Conservation (phyloP, 495 filamentous ascomycete genomes). For the Rostrohypoxylon terebratum region DNA sequence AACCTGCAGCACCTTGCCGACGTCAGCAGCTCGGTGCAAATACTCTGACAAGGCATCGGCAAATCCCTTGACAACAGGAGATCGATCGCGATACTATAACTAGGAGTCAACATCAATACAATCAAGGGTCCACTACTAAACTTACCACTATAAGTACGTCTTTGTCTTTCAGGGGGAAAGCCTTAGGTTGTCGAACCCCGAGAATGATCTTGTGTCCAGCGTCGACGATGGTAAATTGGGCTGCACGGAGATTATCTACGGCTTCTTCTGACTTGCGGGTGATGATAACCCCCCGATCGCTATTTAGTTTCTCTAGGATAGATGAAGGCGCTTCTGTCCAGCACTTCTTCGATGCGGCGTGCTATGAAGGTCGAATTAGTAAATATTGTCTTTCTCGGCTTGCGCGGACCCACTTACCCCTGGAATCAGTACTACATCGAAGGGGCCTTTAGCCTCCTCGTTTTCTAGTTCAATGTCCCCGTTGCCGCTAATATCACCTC, state of each 20-base stretch:
- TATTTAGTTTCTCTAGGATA: background rate
- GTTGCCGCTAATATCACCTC: slow-evolving; percentile 6
- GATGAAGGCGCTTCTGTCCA: background rate
- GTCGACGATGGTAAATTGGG: slow-evolving; percentile 8
- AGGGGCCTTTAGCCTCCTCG: background rate
- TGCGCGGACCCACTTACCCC: background rate
- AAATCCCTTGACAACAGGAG: background rate
- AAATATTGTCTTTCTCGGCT: background rate
- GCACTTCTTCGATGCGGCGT: slow-evolving; percentile 1
- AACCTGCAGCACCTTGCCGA: background rate
- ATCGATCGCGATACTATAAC: background rate
- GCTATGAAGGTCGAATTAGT: slow-evolving; percentile 10
- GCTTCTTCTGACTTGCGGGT: slow-evolving; percentile 27
- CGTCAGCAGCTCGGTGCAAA: background rate
- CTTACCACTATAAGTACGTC: slow-evolving; percentile 31
- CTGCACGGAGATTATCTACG: background rate
- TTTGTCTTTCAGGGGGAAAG: background rate
- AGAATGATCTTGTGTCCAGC: slow-evolving; percentile 15
- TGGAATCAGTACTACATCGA: slow-evolving; percentile 35
- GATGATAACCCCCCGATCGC: slow-evolving; percentile 24
- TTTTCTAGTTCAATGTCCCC: slow-evolving; percentile 1
- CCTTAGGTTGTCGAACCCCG: slow-evolving; percentile 1
- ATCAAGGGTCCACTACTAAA: background rate
- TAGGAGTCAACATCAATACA: background rate
- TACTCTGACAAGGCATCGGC: background rate